Conservation (phyloP, 1,139 yeast species). For the Hyphopichia pseudoburtonii region DNA sequence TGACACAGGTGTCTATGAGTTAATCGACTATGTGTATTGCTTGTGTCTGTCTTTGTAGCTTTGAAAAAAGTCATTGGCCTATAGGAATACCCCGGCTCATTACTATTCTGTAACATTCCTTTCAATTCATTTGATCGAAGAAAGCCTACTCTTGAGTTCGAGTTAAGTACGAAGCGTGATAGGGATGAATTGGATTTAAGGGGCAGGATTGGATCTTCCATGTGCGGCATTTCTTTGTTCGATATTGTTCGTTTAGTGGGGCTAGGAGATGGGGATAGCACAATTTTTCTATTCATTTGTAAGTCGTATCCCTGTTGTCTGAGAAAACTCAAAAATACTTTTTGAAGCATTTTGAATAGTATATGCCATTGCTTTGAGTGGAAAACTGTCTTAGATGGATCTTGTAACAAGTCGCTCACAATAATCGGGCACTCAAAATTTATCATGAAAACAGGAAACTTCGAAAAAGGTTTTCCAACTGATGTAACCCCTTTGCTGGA, state of each 20-base stretch:
- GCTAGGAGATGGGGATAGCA: not conserved
- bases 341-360: slow-evolving; percentile 28
- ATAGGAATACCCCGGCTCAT: not conserved
- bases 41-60: not conserved
- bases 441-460: slow-evolving; percentile 39
- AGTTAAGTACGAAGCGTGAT: not conserved
- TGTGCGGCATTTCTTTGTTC: not conserved
- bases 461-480: slow-evolving; percentile 1
- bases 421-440: slow-evolving; percentile 27
- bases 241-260: not conserved
- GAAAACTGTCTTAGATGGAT: slow-evolving; percentile 35
- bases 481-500: not conserved
- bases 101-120: slow-evolving; percentile 1
- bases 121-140: not conserved
- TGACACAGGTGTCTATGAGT: too few species aligned
- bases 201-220: not conserved
- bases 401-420: slow-evolving; percentile 40
- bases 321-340: slow-evolving; percentile 23
- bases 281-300: not conserved
- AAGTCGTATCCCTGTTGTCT: not conserved
- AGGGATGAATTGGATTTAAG: not conserved
- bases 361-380: slow-evolving; percentile 22
- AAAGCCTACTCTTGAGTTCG: not conserved
- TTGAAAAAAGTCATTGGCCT: not conserved
- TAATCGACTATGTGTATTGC: too few species aligned